Conservation (phyloP, 202 grass and related monocot species). For the Bolboschoenoplectus hybrid region DNA sequence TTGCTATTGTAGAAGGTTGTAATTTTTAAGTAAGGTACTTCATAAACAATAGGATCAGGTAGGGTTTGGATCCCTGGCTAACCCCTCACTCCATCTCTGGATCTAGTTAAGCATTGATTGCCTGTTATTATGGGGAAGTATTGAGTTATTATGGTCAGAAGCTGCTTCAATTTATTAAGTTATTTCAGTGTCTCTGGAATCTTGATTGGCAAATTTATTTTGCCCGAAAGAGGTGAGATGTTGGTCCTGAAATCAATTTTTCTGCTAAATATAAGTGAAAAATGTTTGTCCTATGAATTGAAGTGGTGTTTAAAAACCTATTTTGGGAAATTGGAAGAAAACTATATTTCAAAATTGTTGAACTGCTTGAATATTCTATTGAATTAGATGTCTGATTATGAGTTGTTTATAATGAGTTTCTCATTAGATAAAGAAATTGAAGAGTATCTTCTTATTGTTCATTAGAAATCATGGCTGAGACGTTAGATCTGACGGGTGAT, state of each 20-base stretch:
- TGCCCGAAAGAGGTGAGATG: neutral
- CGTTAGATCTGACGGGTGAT: conserved; percentile 77
- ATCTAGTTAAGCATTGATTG: conserved; percentile 17
- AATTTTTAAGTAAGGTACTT: too few relatives aligned
- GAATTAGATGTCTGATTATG: neutral
- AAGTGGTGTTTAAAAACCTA: neutral
- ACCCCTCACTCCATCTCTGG: neutral
- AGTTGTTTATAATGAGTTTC: neutral
- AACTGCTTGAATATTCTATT: neutral
- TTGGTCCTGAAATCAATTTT: neutral
- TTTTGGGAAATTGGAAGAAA: conserved; percentile 1
- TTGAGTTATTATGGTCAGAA: neutral
- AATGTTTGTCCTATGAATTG: neutral
- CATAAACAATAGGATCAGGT: neutral
- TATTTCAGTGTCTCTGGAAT: neutral
- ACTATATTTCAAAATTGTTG: neutral
- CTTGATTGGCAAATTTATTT: neutral
- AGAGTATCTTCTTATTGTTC: neutral
- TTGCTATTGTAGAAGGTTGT: too few relatives aligned
- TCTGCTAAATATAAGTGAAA: neutral
- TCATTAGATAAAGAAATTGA: neutral
- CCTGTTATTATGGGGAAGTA: neutral
- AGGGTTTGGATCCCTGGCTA: neutral
- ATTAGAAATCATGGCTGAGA: conserved; percentile 64
- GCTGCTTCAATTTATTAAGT: neutral